A percentile compares a stretch with the other conserved stretches of the same genome.
These are phyloP conservation scores for Xylariaceae sp. DNA, from an alignment of 2,329 filamentous ascomycete genomes.

Conservation along the genomic window DNA sequence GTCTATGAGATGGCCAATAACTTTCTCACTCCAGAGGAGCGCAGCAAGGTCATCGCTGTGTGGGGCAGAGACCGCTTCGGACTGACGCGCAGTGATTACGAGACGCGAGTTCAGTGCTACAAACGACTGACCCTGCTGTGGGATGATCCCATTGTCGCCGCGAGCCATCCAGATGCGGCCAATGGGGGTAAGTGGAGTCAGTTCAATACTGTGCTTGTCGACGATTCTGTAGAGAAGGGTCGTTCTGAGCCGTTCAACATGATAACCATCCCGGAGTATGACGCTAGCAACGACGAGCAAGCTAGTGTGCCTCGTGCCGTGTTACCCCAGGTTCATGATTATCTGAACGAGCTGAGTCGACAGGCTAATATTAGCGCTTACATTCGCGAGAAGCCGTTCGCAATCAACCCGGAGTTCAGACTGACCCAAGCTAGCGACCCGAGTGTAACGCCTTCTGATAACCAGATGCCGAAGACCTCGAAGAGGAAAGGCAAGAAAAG, in stretches of 20 bases:
- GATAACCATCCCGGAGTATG: constrained; percentile 75
- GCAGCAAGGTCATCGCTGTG: constrained; percentile 56
- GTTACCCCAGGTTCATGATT: constrained; percentile 58
- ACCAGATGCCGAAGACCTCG: too few species aligned
- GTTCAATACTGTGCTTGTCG: constrained; percentile 82
- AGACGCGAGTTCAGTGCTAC: constrained; percentile 75
- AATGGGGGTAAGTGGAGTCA: constrained; percentile 63
- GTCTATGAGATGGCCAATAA: constrained; percentile 63
- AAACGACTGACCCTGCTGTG: constrained; percentile 77
- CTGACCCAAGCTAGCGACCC: neutral
- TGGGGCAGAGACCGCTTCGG: constrained; percentile 79
- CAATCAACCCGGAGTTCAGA: constrained; percentile 28
- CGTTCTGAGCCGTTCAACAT: constrained; percentile 80
- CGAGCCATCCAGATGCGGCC: constrained; percentile 41
- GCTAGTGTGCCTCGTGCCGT: constrained; percentile 31
- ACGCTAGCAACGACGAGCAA: constrained; percentile 39
- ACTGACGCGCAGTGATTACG: constrained; percentile 62
- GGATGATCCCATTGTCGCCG: constrained; percentile 45
- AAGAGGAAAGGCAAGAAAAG: too few species aligned
- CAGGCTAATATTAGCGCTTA: constrained; percentile 61
- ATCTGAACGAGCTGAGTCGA: constrained; percentile 51
- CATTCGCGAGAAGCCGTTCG: constrained; percentile 51
- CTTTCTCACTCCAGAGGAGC: constrained; percentile 56
- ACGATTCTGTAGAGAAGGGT: constrained; percentile 80
- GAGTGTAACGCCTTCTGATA: too few species aligned